Evolutionary conservation across 768 basidiomycete species (phyloP).

Genomic region (Rhizopogon vinicolor): DNA sequence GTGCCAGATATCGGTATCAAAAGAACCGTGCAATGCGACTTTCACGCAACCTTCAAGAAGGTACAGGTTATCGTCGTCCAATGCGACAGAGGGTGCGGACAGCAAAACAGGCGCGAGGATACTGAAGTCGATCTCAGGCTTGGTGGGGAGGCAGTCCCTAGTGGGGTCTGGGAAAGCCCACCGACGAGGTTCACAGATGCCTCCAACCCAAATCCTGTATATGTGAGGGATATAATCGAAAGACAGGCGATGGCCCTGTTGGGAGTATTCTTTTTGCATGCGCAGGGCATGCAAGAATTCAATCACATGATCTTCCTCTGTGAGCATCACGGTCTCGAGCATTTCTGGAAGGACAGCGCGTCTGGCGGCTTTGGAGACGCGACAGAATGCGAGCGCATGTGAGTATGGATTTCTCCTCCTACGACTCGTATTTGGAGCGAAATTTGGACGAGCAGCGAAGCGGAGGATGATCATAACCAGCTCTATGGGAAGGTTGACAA

Average conservation of each 20-base stretch:
- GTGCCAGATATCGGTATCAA: no score
- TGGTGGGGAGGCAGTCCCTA: not conserved
- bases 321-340: slow-evolving; percentile 33
- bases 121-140: slow-evolving; percentile 15
- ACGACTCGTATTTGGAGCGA: no score
- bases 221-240: slow-evolving; percentile 28
- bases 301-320: not conserved
- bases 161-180: not conserved
- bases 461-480: no score
- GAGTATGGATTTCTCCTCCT: slow-evolving; percentile 6
- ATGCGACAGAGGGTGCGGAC: slow-evolving; percentile 20
- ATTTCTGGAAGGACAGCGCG: slow-evolving; percentile 33
- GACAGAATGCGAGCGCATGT: slow-evolving; percentile 26
- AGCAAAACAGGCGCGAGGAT: slow-evolving; percentile 6
- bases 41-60: slow-evolving; percentile 31
- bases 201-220: slow-evolving; percentile 31
- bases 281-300: slow-evolving; percentile 28
- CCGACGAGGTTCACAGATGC: slow-evolving; percentile 19
- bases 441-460: no score
- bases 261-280: slow-evolving; percentile 14
- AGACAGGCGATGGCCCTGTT: slow-evolving; percentile 17
- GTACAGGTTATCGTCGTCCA: slow-evolving; percentile 25
- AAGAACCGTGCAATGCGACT: no score
- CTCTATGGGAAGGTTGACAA: no score
- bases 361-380: slow-evolving; percentile 29